Evolutionary conservation across 108 stramenopile genomes (phyloP), one percentile per base, ranked within the genome.

Genomic region (Nitzschia inconspicua): DNA sequence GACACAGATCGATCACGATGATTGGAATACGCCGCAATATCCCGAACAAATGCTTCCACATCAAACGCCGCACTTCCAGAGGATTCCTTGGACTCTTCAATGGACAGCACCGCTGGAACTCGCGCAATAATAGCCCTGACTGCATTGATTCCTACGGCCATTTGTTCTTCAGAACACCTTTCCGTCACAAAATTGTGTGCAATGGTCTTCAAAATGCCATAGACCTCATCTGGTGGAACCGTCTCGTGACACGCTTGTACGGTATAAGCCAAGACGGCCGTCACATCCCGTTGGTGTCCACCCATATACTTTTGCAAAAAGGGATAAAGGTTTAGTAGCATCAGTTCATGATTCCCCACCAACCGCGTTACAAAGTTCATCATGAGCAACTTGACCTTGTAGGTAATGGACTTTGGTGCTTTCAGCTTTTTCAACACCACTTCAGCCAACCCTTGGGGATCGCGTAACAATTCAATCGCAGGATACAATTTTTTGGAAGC

Each of bases 131-230:
- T 85, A 37, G 96, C 97, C 14, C 95, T 78, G 36, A 83, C 70
- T n/a, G 94, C 78, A 70, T 98, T 98, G 63, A 99, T 95, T 3
- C 98, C 98, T 5, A 99, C 92, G 3, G 96, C 95, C 85, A 99
- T 97, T 71, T 84, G 91, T 70, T 98, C 97, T 22, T 80, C 79
- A 2, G 88, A 80, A 60, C 89, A 96, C 27, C 97, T 59, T 42
- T 96, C 95, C 7, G 89, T 86, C 7, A 98, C 81, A 62, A 96
- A 96, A 42, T 90, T 87, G 75, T 95, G 85, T n/a, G 95, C 90
- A 69, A 98, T 93, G 7, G 91, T 79, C 52, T 91, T 89, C 23
- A 91, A 49, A 20, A 95, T 74, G 2, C 94, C 89, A 43, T 89
- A 63, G 36, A 96, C 65, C 71, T 99, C 98, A 43, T 96, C 92